These are phyloP conservation scores for Geosmithia morbida DNA, from an alignment of 2,329 filamentous ascomycete genomes.

Conservation along the genomic window DNA sequence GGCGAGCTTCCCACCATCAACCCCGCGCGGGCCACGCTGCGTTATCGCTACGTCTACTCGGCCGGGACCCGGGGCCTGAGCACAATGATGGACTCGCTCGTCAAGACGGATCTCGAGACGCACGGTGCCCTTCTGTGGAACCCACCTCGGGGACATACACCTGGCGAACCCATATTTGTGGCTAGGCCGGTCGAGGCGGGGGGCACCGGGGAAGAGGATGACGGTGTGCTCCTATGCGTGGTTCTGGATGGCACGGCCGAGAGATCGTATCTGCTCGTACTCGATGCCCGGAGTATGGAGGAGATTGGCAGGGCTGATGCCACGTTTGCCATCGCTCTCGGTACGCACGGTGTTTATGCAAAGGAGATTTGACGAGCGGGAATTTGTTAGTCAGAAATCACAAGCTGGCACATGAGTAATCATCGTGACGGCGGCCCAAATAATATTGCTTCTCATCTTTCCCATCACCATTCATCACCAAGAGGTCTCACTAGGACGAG, in stretches of 20 bases:
- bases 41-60: conserved; percentile 47
- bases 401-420: neutral
- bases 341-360: conserved; percentile 48
- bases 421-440: too few species aligned
- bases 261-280: conserved; percentile 49
- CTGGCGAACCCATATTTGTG: conserved; percentile 57
- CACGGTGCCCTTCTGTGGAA: conserved; percentile 41
- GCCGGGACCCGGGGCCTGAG: conserved; percentile 40
- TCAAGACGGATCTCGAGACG: conserved; percentile 49
- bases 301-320: conserved; percentile 52
- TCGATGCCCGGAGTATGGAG: conserved; percentile 46
- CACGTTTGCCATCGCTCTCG: conserved; percentile 43
- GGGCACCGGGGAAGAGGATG: conserved; percentile 37
- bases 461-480: too few species aligned
- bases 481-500: too few species aligned
- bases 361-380: conserved; percentile 2
- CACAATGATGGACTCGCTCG: conserved; percentile 45
- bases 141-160: conserved; percentile 42
- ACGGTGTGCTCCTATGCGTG: conserved; percentile 46
- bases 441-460: too few species aligned
- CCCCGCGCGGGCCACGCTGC: conserved; percentile 31
- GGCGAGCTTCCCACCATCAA: conserved; percentile 58
- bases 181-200: conserved; percentile 22
- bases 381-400: too few species aligned
- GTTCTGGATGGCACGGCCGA: conserved; percentile 46